A percentile compares a stretch with the other conserved stretches of the same genome.
phyloP scores from a whole-genome alignment of 2,329 filamentous ascomycete species.

The Stagonosporopsis chrysanthemi region DNA sequence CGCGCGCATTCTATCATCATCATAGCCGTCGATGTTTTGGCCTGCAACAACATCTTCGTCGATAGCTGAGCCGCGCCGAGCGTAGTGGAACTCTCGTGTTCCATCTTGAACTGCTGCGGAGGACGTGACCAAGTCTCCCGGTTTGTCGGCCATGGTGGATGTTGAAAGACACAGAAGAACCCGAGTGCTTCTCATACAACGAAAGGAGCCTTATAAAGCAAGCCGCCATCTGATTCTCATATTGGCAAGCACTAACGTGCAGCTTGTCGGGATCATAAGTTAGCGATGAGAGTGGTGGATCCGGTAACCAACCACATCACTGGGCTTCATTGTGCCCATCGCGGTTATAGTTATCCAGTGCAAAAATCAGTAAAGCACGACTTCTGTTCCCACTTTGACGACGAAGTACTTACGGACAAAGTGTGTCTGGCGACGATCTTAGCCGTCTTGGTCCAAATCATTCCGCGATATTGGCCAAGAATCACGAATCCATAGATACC shows the following conservation, averaged over 20 bases:
- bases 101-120: constrained; percentile 9
- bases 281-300: constrained; percentile 2
- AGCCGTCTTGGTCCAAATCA: constrained; percentile 6
- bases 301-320: not conserved
- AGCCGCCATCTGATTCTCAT: too few relatives aligned
- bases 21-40: constrained; percentile 19
- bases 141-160: constrained; percentile 2
- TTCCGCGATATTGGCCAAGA: constrained; percentile 25
- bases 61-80: constrained; percentile 20
- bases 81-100: constrained; percentile 19
- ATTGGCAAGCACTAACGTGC: not conserved
- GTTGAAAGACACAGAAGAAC: not conserved
- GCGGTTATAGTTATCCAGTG: not conserved
- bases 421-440: constrained; percentile 8
- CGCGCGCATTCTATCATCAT: constrained; percentile 22
- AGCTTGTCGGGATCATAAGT: not conserved
- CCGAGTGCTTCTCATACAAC: not conserved
- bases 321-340: not conserved
- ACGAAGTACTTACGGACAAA: not conserved
- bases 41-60: not conserved
- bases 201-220: not conserved
- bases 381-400: constrained; percentile 23
- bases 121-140: not conserved
- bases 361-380: constrained; percentile 18
- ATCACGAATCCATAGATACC: constrained; percentile 16